Conservation (phyloP, 2,329 filamentous ascomycete genomes). For the Scedosporium boydii region DNA sequence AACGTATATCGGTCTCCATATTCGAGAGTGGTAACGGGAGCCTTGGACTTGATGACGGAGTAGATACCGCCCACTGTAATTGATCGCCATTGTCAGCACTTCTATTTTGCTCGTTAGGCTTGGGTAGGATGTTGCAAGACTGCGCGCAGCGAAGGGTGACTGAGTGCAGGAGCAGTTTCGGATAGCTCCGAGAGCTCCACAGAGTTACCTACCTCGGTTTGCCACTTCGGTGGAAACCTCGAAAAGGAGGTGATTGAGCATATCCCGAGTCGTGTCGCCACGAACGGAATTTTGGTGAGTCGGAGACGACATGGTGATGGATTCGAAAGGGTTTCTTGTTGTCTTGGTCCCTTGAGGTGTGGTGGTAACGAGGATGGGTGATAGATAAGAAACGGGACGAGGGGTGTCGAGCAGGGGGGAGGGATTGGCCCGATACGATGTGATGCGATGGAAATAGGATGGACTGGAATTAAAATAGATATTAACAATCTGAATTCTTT, state of each 20-base stretch:
- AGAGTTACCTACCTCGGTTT: conserved; percentile 63
- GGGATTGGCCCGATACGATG: background rate
- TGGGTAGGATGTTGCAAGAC: background rate
- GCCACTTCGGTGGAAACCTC: conserved; percentile 96
- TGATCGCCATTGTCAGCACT: background rate
- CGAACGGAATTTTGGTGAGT: background rate
- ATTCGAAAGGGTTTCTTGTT: background rate
- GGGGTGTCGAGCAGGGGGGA: background rate
- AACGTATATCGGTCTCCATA: conserved; percentile 97
- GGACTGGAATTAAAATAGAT: background rate
- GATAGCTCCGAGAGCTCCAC: too few relatives aligned
- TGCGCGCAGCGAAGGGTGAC: background rate
- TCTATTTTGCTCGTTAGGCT: too few relatives aligned
- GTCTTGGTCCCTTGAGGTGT: background rate
- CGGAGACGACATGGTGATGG: background rate
- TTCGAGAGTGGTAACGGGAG: conserved; percentile 91
- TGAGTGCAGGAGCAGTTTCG: too few relatives aligned
- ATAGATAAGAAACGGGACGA: background rate
- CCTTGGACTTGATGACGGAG: conserved; percentile 98
- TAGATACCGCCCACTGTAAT: conserved; percentile 87
- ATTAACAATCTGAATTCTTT: background rate
- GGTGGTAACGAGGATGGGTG: background rate
- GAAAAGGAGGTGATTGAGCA: conserved; percentile 93
- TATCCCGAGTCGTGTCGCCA: conserved; percentile 45
- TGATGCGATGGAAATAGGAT: background rate